These are phyloP conservation scores for Glonium stellatum DNA, from an alignment of 495 filamentous ascomycete genomes.

Conservation along the genomic window DNA sequence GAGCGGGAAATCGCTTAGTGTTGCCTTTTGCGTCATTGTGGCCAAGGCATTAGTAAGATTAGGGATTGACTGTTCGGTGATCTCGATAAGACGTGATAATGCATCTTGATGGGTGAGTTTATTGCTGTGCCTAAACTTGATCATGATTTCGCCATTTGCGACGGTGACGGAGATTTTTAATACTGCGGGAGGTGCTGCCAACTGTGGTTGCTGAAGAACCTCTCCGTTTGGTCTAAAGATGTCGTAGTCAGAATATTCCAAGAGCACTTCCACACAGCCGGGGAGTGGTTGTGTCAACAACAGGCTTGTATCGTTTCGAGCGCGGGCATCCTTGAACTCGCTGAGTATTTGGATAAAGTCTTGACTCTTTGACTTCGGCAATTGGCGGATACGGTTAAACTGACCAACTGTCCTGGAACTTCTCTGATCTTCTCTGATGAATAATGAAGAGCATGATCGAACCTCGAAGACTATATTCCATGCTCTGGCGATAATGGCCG, in stretches of 20 bases:
- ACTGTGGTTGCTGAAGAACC: background rate
- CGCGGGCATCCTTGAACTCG: conserved; percentile 14
- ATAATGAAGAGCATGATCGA: conserved; percentile 4
- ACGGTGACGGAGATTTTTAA: conserved; percentile 59
- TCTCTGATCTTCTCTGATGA: conserved; percentile 12
- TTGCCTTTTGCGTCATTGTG: conserved; percentile 44
- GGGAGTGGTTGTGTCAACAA: conserved; percentile 1
- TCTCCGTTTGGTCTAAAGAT: conserved; percentile 1
- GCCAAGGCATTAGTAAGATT: conserved; percentile 45
- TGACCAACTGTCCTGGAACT: conserved; percentile 11
- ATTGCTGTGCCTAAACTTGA: conserved; percentile 57
- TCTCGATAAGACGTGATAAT: conserved; percentile 52
- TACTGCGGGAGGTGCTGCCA: background rate
- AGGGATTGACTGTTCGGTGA: conserved; percentile 49
- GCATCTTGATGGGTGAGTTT: conserved; percentile 50
- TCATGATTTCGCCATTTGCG: conserved; percentile 51
- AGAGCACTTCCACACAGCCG: conserved; percentile 3
- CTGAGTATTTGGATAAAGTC: conserved; percentile 14
- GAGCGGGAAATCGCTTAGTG: conserved; percentile 35
- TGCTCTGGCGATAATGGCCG: conserved; percentile 8
- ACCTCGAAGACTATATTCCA: background rate
- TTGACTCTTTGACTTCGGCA: conserved; percentile 1
- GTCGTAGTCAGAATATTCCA: conserved; percentile 7
- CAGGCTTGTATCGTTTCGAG: background rate
- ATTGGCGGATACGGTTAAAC: conserved; percentile 19